These are phyloP conservation scores for Phalaenopsis hybrid DNA, from an alignment of 116 monocot species.

Conservation along the genomic window DNA sequence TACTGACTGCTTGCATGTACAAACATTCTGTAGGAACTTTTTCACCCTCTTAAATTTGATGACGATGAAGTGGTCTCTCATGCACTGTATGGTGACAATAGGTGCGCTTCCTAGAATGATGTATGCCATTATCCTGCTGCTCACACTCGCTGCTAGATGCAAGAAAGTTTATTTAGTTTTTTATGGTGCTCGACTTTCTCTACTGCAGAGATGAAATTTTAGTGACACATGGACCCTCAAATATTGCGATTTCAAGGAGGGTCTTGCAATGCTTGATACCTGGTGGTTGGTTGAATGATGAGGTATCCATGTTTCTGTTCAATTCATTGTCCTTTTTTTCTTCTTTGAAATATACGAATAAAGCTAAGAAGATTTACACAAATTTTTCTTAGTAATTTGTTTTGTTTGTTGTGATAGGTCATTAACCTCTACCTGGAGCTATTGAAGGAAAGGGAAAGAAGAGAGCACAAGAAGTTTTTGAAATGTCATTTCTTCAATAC, in stretches of 20 bases:
- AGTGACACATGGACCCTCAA: constrained; percentile 27
- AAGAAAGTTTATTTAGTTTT: not conserved
- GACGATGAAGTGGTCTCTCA: constrained; percentile 20
- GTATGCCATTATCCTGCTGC: not conserved
- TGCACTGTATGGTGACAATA: constrained; percentile 26
- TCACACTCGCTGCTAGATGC: not conserved
- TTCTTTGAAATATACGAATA: not conserved
- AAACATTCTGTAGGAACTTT: constrained; percentile 23
- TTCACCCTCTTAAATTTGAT: constrained; percentile 41
- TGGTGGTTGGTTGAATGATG: constrained; percentile 40
- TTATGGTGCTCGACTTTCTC: not conserved
- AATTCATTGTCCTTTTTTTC: not conserved
- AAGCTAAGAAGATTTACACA: not conserved
- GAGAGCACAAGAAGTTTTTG: constrained; percentile 29
- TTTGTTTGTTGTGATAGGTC: constrained; percentile 19
- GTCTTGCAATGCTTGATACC: constrained; percentile 30
- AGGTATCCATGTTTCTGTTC: constrained; percentile 17
- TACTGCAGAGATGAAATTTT: constrained; percentile 19
- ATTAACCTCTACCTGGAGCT: constrained; percentile 45
- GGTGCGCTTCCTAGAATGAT: constrained; percentile 18
- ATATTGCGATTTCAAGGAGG: constrained; percentile 34
- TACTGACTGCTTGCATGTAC: not conserved
- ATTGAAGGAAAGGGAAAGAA: constrained; percentile 42
- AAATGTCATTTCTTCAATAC: constrained; percentile 50
- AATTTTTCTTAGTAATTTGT: not conserved